A percentile compares a stretch with the other conserved stretches of the same genome.
Evolutionary conservation across 805 yeast genomes (phyloP).

Genomic region (Teunomyces aglyptinius): DNA sequence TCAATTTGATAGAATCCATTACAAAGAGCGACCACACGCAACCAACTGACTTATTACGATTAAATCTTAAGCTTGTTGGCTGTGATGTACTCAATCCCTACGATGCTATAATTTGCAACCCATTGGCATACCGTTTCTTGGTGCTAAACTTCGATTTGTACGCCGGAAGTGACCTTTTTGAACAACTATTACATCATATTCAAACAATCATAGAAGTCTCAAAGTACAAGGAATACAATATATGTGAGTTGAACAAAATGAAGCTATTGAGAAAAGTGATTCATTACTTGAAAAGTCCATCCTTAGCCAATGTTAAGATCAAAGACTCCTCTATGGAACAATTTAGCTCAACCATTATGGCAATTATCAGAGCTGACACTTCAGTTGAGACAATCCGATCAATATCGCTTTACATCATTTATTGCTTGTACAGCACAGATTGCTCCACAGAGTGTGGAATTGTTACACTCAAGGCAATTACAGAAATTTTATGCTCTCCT

Average conservation of each 20-base stretch:
- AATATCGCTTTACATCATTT: conserved; percentile 46
- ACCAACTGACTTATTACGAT: conserved; percentile 38
- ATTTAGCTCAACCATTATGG: conserved; percentile 19
- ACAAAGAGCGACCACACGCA: neutral
- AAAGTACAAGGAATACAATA: conserved; percentile 49
- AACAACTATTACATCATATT: conserved; percentile 57
- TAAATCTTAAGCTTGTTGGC: conserved; percentile 49
- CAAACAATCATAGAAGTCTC: conserved; percentile 48
- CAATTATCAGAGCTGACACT: conserved; percentile 38
- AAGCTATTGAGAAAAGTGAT: conserved; percentile 46
- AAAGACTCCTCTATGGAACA: conserved; percentile 13
- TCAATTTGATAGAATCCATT: conserved; percentile 7
- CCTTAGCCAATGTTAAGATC: conserved; percentile 6
- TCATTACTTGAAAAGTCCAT: conserved; percentile 45
- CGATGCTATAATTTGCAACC: conserved; percentile 57
- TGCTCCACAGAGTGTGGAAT: conserved; percentile 36
- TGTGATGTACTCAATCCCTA: conserved; percentile 49
- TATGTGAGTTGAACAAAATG: conserved; percentile 52
- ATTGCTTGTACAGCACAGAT: conserved; percentile 47
- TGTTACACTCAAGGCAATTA: conserved; percentile 28
- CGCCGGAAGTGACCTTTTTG: conserved; percentile 55
- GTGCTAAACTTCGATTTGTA: conserved; percentile 61
- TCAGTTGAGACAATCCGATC: conserved; percentile 55
- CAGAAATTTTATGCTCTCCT: conserved; percentile 41
- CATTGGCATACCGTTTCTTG: conserved; percentile 51